Evolutionary conservation across 1,284 basidiomycete genomes (phyloP), one percentile per base, ranked within the genome.

Genomic region (Rhodotorula sp.): DNA sequence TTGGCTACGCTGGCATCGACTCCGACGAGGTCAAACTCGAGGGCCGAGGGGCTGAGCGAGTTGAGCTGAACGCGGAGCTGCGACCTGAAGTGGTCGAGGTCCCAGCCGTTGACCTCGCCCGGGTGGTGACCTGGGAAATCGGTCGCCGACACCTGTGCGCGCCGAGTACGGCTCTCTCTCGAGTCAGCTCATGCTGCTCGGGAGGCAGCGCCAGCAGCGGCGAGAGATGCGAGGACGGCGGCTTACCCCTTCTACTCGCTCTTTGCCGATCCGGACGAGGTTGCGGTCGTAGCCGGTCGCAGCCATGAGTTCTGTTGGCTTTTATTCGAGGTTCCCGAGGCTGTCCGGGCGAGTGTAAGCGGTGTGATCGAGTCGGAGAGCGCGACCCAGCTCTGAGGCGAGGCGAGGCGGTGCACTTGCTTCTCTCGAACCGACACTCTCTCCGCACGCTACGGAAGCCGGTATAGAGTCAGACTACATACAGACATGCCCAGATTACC

Each of bases 1-100:
- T 99, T 99, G 39, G 97, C 94, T 65, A 99, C 91, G 46, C 91
- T 91, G 0, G 97, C 92, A 82, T 99, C 97, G 47, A 98, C 91
- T 14, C 97, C 96, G 69, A 98, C 87, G 43, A 99, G 84, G 83
- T 99, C 96, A 81, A 99, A 96, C 79, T 98, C 95, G 74, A 97
- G 87, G 6, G 90, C 89, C 5, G 89, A 86, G 59, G 90, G 86
- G 5, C 93, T 94, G 56, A 95, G 83, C 62, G 90, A 86, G 75
- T 90, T 88, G 47, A 96, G 86, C 62, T 88, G 86, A 14, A 94
- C 87, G 77, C 85, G 84, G 68, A 95, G 83, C 79, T 86, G 89
- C 91, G 93, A 80, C 82, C 87, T 87, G 83, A 96, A 97, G 76
- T 84, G 86, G 58, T 84, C 80, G 51, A 94, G 82, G 81, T 89